Evolutionary conservation across 345 rosid species (phyloP).

Genomic region (Abelmoschus esculentus): DNA sequence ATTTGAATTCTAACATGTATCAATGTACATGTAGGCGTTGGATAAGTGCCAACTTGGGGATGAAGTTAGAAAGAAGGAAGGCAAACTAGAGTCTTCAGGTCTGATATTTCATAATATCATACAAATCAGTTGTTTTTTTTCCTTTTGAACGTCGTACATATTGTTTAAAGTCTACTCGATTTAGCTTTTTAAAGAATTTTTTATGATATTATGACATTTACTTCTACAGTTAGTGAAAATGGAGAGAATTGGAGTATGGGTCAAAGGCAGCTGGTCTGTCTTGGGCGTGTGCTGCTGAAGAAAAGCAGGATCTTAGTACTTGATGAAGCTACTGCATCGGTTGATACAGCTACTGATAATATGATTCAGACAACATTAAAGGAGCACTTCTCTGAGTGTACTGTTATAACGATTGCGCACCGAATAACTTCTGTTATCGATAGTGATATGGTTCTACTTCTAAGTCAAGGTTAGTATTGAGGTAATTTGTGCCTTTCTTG

Average conservation of each 20-base stretch:
- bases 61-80: slow-evolving; percentile 49
- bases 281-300: slow-evolving; percentile 46
- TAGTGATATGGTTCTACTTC: slow-evolving; percentile 48
- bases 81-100: slow-evolving; percentile 47
- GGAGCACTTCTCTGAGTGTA: slow-evolving; percentile 39
- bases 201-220: not conserved
- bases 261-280: slow-evolving; percentile 54
- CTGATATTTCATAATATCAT: slow-evolving; percentile 5
- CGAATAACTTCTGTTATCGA: slow-evolving; percentile 47
- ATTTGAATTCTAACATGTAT: not conserved
- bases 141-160: not conserved
- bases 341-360: slow-evolving; percentile 58
- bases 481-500: too few relatives aligned
- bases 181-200: not conserved
- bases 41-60: slow-evolving; percentile 60
- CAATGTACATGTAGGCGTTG: slow-evolving; percentile 28
- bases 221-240: slow-evolving; percentile 39
- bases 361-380: slow-evolving; percentile 42
- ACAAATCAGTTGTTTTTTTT: not conserved
- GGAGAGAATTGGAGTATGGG: slow-evolving; percentile 74
- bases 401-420: slow-evolving; percentile 49
- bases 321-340: slow-evolving; percentile 62
- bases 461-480: slow-evolving; percentile 31
- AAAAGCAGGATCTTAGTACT: slow-evolving; percentile 48
- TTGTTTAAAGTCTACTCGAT: not conserved